phyloP scores from a whole-genome alignment of 75 land plant genomes.

The Adiantum capillusveneris region DNA sequence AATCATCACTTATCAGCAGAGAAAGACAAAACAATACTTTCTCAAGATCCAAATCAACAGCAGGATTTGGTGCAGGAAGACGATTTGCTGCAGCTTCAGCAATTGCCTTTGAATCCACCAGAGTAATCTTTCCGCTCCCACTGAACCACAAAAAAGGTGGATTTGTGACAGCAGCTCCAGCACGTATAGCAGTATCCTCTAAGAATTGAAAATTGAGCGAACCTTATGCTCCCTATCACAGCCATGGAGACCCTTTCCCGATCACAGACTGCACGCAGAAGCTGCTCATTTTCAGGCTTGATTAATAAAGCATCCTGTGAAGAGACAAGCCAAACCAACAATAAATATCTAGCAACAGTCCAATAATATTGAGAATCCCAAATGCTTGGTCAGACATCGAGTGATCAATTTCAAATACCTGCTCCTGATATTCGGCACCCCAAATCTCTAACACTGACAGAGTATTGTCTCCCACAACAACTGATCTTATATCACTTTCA shows the following conservation, averaged over 20 bases:
- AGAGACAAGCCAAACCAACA: no score
- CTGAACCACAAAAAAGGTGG: constrained; percentile 20
- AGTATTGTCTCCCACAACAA: constrained; percentile 92
- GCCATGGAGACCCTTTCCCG: constrained; percentile 95
- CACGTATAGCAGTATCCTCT: no score
- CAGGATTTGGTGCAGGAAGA: constrained; percentile 55
- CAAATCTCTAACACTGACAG: constrained; percentile 96
- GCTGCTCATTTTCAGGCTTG: constrained; percentile 52
- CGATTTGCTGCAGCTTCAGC: constrained; percentile 33
- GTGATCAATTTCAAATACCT: constrained; percentile 29
- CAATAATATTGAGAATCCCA: no score
- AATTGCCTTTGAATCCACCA: constrained; percentile 52
- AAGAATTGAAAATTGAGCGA: not conserved
- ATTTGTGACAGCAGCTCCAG: no score
- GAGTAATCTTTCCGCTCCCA: constrained; percentile 63
- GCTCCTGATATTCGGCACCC: constrained; percentile 99
- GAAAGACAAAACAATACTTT: no score
- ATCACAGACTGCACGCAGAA: constrained; percentile 67
- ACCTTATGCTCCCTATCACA: constrained; percentile 78
- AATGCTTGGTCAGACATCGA: no score
- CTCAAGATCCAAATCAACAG: constrained; percentile 88
- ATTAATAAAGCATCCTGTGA: constrained; percentile 68
- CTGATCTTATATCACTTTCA: constrained; percentile 74
- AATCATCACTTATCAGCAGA: no score
- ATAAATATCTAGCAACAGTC: no score